Conservation (phyloP, 2,329 filamentous ascomycete genomes). For the Verticillium albo-atrum region DNA sequence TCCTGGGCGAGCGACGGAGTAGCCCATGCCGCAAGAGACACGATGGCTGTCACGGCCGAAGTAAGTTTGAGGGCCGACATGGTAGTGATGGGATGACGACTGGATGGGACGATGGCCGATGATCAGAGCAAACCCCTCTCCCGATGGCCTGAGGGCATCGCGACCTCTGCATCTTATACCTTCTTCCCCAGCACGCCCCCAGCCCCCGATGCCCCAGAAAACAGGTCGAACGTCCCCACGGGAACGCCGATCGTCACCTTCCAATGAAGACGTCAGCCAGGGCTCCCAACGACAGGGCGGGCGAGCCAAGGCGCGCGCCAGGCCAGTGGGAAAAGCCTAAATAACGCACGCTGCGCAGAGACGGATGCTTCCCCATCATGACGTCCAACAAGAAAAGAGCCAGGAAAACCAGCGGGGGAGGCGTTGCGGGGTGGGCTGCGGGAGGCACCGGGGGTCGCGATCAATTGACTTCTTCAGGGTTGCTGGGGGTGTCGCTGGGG, state of each 20-base stretch:
- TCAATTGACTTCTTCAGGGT: not conserved
- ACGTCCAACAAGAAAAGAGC: not conserved
- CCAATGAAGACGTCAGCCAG: not conserved
- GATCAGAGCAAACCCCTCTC: not conserved
- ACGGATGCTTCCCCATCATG: not conserved
- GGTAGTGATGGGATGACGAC: not conserved
- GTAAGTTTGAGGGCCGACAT: slow-evolving; percentile 10
- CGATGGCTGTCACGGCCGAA: slow-evolving; percentile 11
- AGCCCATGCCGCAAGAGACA: slow-evolving; percentile 8
- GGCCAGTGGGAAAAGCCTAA: not conserved
- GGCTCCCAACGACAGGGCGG: not conserved
- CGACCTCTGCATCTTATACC: not conserved
- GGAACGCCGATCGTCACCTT: not conserved
- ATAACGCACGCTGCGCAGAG: not conserved
- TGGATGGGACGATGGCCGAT: not conserved
- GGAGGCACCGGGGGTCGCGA: not conserved
- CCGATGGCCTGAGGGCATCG: not conserved
- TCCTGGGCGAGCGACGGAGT: slow-evolving; percentile 2
- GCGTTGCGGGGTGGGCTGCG: not conserved
- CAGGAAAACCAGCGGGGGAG: no score
- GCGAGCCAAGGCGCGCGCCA: not conserved
- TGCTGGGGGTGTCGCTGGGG: not conserved
- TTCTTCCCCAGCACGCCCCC: not conserved
- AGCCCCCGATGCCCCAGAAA: not conserved
- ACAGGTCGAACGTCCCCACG: not conserved